A percentile compares a stretch with the other conserved stretches of the same genome.
Conservation (phyloP, 768 basidiomycete species). For the Macrocybe gigantea region DNA sequence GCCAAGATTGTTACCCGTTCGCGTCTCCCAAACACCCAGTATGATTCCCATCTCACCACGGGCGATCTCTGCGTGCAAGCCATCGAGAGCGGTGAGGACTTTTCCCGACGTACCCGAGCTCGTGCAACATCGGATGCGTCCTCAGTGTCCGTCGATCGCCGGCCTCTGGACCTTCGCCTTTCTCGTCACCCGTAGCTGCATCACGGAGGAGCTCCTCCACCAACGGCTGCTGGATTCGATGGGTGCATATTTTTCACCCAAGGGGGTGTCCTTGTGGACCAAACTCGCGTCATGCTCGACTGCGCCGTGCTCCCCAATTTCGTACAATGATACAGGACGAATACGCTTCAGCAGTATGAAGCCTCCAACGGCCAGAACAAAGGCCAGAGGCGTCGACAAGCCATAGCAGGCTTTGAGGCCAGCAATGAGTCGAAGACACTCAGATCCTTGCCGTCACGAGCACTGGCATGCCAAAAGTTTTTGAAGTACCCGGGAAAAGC, state of each 20-base stretch:
- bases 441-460: conserved; percentile 48
- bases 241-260: conserved; percentile 39
- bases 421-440: conserved; percentile 28
- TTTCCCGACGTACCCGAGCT: conserved; percentile 48
- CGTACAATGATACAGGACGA: conserved; percentile 25
- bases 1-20: conserved; percentile 31
- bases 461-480: conserved; percentile 21
- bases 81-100: conserved; percentile 31
- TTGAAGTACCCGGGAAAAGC: neutral
- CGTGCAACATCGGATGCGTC: conserved; percentile 39
- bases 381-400: conserved; percentile 40
- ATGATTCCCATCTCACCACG: conserved; percentile 66
- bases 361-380: conserved; percentile 42
- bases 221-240: conserved; percentile 27
- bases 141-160: conserved; percentile 18
- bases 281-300: conserved; percentile 61
- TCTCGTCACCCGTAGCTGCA: conserved; percentile 21
- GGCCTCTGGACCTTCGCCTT: conserved; percentile 16
- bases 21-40: conserved; percentile 46
- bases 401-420: conserved; percentile 48
- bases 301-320: conserved; percentile 41
- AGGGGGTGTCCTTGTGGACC: conserved; percentile 42
- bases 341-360: conserved; percentile 39
- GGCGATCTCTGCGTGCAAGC: conserved; percentile 52
- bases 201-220: conserved; percentile 32